Evolutionary conservation across 805 yeast species (phyloP), one percentile per base, ranked within the genome.

Genomic region (Yarrowia phangngaensis): DNA sequence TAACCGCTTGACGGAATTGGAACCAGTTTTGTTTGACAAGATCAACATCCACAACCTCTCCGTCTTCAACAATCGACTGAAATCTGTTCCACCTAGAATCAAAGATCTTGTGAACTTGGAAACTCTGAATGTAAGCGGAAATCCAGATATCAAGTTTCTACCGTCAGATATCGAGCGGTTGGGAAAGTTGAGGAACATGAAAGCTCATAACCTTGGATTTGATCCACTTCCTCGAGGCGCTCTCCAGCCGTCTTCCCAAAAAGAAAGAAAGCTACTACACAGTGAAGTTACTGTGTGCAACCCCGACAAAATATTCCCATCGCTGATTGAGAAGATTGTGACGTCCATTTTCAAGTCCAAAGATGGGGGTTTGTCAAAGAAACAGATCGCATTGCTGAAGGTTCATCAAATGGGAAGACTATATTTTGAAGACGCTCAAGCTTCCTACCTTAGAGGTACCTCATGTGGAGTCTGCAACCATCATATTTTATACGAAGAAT

Each of bases 131-230:
- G 47, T 70, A 13, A 64, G 66, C 16, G 63, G 63, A 20, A 69
- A 69, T 53, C 16, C 27, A 8, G 41, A 52, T 15, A 55, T 69
- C 20, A 20, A 51, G 31, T 62, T 52, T 19, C 53, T 69, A 29
- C 73, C 73, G 4, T 51, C 59, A 6, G 72, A 69, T 52, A 51
- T 69, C 8, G 56, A 62, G 15, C 51, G 35, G 4, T 54, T 69
- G 29, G 53, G 53, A 6, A 27, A 52, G 6, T 59, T 68, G 33
- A 47, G 50, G 13, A 53, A 60, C 8, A 51, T 69, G 20, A 56
- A 67, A 4, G 55, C 64, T n/a, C 55, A 59, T 28, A 71, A 72
- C 8, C 69, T 69, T 36, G 65, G 65, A 11, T 60, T 68, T 20
- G 15, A 54, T 5, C 43, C 52, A 27, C 53, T 53, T 9, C 65